These are phyloP conservation scores for Ligustrum vulgare DNA, from an alignment of 257 asterid species.

Conservation along the genomic window DNA sequence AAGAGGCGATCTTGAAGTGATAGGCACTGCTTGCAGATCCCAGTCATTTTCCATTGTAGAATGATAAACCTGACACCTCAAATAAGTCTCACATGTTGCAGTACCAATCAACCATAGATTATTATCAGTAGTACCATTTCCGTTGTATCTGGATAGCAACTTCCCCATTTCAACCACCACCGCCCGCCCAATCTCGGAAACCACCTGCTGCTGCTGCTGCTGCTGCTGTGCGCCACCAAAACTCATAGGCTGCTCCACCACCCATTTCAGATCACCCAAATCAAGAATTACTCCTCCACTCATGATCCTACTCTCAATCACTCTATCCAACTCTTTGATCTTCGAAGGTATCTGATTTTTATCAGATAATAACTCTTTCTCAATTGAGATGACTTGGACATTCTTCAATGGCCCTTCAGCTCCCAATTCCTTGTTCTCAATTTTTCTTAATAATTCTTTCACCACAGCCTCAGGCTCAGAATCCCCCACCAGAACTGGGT, in stretches of 20 bases:
- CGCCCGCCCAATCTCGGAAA: slow-evolving; percentile 57
- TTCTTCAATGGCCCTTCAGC: slow-evolving; percentile 41
- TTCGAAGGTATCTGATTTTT: slow-evolving; percentile 40
- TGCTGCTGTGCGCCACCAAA: slow-evolving; percentile 41
- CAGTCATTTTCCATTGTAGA: slow-evolving; percentile 89
- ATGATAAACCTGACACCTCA: slow-evolving; percentile 96
- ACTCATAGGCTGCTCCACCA: slow-evolving; percentile 66
- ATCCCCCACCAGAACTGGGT: slow-evolving; percentile 86
- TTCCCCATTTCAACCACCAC: slow-evolving; percentile 69
- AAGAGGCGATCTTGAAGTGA: slow-evolving; percentile 74
- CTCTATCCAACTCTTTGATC: slow-evolving; percentile 56
- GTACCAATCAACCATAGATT: slow-evolving; percentile 88
- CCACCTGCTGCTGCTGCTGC: slow-evolving; percentile 53
- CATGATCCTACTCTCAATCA: slow-evolving; percentile 49
- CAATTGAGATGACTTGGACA: slow-evolving; percentile 52
- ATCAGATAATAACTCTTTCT: slow-evolving; percentile 47
- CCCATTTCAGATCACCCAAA: slow-evolving; percentile 95
- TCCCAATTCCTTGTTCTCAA: slow-evolving; percentile 54
- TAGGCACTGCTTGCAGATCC: slow-evolving; percentile 94
- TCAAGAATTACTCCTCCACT: slow-evolving; percentile 70
- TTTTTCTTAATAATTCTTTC: slow-evolving; percentile 57
- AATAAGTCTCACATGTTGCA: slow-evolving; percentile 91
- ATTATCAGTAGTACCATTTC: slow-evolving; percentile 28
- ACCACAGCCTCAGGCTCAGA: slow-evolving; percentile 67
- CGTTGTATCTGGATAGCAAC: slow-evolving; percentile 42